A percentile compares a stretch with the other conserved stretches of the same genome.
phyloP scores from a whole-genome alignment of 2,329 filamentous ascomycete species.

The Chaetothyriales sp. region DNA sequence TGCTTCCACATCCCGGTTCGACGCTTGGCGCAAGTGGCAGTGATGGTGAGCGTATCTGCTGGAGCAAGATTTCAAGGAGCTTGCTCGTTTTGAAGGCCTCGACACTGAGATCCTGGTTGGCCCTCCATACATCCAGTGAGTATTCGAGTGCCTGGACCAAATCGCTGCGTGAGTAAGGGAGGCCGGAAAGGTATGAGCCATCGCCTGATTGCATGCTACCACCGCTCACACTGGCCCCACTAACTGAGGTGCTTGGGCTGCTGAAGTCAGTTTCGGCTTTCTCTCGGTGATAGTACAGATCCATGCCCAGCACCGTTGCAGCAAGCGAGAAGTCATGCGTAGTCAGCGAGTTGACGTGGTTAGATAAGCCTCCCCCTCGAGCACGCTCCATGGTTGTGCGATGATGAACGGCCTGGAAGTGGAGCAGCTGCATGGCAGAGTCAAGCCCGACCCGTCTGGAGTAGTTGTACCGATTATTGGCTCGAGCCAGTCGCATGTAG shows the following conservation, averaged over 20 bases:
- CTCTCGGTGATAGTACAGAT: slow-evolving; percentile 50
- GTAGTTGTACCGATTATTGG: slow-evolving; percentile 68
- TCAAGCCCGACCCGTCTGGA: slow-evolving; percentile 75
- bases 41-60: slow-evolving; percentile 44
- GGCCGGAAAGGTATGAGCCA: slow-evolving; percentile 11
- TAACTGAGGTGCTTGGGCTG: slow-evolving; percentile 23
- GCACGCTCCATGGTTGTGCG: slow-evolving; percentile 58
- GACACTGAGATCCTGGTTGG: slow-evolving; percentile 60
- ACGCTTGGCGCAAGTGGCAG: slow-evolving; percentile 13
- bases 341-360: slow-evolving; percentile 64
- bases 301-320: slow-evolving; percentile 68
- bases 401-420: slow-evolving; percentile 61
- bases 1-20: slow-evolving; percentile 2
- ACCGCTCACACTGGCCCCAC: slow-evolving; percentile 13
- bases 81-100: slow-evolving; percentile 79
- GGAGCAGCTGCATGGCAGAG: slow-evolving; percentile 66
- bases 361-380: slow-evolving; percentile 56
- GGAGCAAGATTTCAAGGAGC: slow-evolving; percentile 69
- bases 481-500: slow-evolving; percentile 62
- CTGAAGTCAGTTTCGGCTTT: slow-evolving; percentile 32
- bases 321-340: slow-evolving; percentile 76
- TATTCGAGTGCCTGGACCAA: slow-evolving; percentile 63
- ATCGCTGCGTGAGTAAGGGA: slow-evolving; percentile 37
- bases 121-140: slow-evolving; percentile 65
- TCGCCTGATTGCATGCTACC: slow-evolving; percentile 10